Percentiles rank a stretch among this genome's conserved stretches.
phyloP scores from a whole-genome alignment of 2,329 filamentous ascomycete genomes.

The Passalora sequoiae region DNA sequence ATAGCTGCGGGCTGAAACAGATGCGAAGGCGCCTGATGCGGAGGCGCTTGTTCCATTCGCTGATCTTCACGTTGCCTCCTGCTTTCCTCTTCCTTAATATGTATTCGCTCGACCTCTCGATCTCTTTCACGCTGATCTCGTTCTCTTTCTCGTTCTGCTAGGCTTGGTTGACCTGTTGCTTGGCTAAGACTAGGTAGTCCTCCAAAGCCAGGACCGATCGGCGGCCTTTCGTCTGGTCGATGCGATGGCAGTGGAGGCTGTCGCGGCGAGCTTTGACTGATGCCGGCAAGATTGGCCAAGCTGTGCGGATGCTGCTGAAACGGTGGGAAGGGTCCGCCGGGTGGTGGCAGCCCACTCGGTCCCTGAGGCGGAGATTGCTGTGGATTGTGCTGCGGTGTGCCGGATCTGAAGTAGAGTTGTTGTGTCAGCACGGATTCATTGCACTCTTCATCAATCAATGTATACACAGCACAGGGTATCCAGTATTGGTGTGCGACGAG shows the following conservation, averaged over 20 bases:
- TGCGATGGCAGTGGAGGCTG: conserved; percentile 28
- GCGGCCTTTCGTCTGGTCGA: conserved; percentile 30
- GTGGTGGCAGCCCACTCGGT: conserved; percentile 30
- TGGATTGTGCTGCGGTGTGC: conserved; percentile 29
- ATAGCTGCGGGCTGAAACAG: conserved; percentile 88
- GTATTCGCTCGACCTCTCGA: conserved; percentile 50
- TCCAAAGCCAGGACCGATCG: conserved; percentile 39
- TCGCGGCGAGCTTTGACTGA: conserved; percentile 43
- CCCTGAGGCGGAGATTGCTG: conserved; percentile 32
- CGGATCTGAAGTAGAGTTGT: conserved; percentile 11
- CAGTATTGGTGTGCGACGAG: too few species aligned
- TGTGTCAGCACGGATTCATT: too few species aligned
- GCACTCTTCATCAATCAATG: too few species aligned
- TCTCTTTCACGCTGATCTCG: conserved; percentile 45
- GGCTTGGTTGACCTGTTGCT: conserved; percentile 36
- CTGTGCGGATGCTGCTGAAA: conserved; percentile 41
- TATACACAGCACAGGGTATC: too few species aligned
- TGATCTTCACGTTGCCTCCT: conserved; percentile 58
- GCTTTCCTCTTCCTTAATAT: conserved; percentile 57
- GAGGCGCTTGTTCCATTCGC: conserved; percentile 62
- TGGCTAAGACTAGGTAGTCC: conserved; percentile 42
- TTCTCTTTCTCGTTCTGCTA: conserved; percentile 34
- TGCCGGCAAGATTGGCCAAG: conserved; percentile 41
- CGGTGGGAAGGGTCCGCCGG: conserved; percentile 39
- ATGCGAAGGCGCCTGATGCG: conserved; percentile 74